Percentiles rank a stretch among this genome's conserved stretches.
These are phyloP conservation scores for Colletotrichum tabaci DNA, from an alignment of 2,329 filamentous ascomycete species.

Conservation along the genomic window DNA sequence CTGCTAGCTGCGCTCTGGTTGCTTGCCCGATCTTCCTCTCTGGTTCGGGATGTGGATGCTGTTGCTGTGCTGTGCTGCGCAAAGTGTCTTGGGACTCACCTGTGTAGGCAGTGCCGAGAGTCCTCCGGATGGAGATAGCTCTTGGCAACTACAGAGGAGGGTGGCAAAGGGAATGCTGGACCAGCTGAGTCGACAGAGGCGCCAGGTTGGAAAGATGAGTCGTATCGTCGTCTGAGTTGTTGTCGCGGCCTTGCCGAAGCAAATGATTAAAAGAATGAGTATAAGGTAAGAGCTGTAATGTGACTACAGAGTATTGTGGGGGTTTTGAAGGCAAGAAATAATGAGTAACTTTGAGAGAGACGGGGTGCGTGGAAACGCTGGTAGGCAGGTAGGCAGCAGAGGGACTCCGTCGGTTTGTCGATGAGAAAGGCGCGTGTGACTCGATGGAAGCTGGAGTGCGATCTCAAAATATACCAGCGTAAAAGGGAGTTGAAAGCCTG, in stretches of 20 bases:
- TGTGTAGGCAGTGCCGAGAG: conserved; percentile 35
- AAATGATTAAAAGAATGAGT: conserved; percentile 39
- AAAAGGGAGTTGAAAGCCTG: conserved; percentile 31
- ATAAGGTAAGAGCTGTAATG: conserved; percentile 31
- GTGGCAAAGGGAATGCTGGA: conserved; percentile 37
- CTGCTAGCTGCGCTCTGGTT: conserved; percentile 3
- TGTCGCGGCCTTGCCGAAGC: conserved; percentile 8
- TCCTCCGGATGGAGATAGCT: conserved; percentile 25
- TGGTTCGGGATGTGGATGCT: not conserved
- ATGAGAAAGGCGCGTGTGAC: conserved; percentile 11
- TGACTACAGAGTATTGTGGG: conserved; percentile 30
- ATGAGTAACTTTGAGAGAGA: conserved; percentile 32
- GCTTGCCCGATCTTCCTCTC: conserved; percentile 5
- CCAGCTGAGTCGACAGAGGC: conserved; percentile 27
- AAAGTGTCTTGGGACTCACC: conserved; percentile 28
- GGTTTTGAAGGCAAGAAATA: conserved; percentile 18
- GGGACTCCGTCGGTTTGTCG: conserved; percentile 10
- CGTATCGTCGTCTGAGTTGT: conserved; percentile 37
- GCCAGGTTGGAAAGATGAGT: conserved; percentile 34
- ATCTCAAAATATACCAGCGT: conserved; percentile 27
- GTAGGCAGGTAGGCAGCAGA: conserved; percentile 20
- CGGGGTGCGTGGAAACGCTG: conserved; percentile 14
- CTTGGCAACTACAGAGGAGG: conserved; percentile 32
- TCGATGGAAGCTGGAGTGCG: conserved; percentile 6
- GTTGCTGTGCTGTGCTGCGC: conserved; percentile 21